These are phyloP conservation scores for Prunus yedoensis DNA, from an alignment of 331 rosid genomes.

Conservation along the genomic window DNA sequence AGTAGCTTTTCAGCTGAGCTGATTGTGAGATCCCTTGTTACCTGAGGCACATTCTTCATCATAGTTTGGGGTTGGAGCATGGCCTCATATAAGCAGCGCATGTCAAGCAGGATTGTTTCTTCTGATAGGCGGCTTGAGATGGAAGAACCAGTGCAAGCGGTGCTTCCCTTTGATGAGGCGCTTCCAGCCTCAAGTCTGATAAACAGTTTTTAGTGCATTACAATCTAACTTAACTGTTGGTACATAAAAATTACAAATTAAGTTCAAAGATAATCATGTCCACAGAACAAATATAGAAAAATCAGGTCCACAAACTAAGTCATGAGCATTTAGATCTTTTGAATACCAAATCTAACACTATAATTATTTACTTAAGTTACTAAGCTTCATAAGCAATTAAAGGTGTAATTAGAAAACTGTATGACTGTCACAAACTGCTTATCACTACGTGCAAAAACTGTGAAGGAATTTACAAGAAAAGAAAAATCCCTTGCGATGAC, in stretches of 20 bases:
- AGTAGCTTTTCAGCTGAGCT: slow-evolving; percentile 74
- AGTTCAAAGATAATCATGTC: neutral
- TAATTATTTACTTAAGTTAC: neutral
- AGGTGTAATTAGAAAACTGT: neutral
- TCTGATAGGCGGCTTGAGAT: slow-evolving; percentile 54
- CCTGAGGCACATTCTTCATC: slow-evolving; percentile 50
- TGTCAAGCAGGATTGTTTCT: slow-evolving; percentile 62
- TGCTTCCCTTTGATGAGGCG: slow-evolving; percentile 29
- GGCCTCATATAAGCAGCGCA: slow-evolving; percentile 67
- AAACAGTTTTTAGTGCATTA: slow-evolving; percentile 14
- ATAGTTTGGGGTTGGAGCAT: slow-evolving; percentile 76
- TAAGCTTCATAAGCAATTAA: neutral
- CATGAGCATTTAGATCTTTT: neutral
- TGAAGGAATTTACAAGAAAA: neutral
- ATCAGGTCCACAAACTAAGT: neutral
- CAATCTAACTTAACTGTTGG: slow-evolving; percentile 17
- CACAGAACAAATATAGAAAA: neutral
- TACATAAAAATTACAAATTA: neutral
- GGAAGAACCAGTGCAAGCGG: slow-evolving; percentile 35
- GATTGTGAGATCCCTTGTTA: slow-evolving; percentile 53
- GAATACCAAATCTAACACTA: neutral
- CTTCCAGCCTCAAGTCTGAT: slow-evolving; percentile 60
- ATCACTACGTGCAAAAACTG: neutral
- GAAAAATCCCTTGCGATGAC: neutral
- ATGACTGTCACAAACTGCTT: too few relatives aligned